Base-by-base conservation (phyloP, 805 yeast species). In the Helenozyma baotianmanensis region DNA sequence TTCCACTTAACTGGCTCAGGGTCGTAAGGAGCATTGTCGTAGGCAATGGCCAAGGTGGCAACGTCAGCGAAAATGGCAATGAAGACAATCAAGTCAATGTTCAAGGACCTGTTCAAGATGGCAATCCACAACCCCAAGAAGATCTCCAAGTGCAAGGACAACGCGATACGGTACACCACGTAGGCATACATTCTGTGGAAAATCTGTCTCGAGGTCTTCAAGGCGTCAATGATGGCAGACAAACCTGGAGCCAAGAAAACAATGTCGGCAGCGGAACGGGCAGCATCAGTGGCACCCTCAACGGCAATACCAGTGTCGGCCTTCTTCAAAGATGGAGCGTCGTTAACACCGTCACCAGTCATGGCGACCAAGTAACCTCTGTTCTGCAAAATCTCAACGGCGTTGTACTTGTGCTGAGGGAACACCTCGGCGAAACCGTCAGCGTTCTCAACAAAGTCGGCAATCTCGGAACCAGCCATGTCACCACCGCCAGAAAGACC, bases 321-420 rank as follows among this genome's bases (percentile, higher is more conserved):
- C 78, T 87, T 87, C 87, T 87, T 87, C 72, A 87, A 78, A 48
- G 96, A 87, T 59, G 96, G 96, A 57, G 96, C 95, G 72, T 87
- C 96, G 76, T 87, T 87, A 64, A 87, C 96, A 85, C 96, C 96
- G 65, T 87, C 96, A 83, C 96, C 96, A 76, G 96, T 87, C 96
- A 87, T 87, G 70, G 96, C 96, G 72, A 88, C 95, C 72, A 87
- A 78, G 81, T 83, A 86, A 71, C 96, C 96, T 78, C 95, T 82
- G 65, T 81, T 77, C 76, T 87, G 96, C 68, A 87, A 78, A 64
- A 86, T 85, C 74, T 86, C 95, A 68, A 87, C 96, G 58, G 89
- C 95, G 64, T 82, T 85, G 76, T 84, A 86, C 74, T 87, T 87
- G 76, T 87, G 96, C 76, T 87, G 95, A 53, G 96, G 96, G 94